Evolutionary conservation across 306 rosid genomes (phyloP), one percentile per base, ranked within the genome.

Genomic region (Castanea crenata): DNA sequence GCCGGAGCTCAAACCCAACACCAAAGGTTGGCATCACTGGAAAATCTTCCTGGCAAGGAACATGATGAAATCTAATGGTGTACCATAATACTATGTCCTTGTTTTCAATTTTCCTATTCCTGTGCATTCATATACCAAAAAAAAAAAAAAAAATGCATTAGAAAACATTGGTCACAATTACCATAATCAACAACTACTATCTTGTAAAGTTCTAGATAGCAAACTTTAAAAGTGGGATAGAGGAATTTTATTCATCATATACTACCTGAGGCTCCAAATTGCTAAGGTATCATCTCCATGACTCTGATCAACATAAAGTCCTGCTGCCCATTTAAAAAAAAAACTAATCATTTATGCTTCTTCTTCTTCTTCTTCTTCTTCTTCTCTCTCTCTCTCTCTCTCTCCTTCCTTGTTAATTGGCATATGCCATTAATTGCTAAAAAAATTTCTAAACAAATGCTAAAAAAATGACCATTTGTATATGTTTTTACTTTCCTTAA

Each of bases 51-150:
- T 88, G 94, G 55, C 78, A 69, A 20, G 94, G 94, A 15, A 85
- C 88, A 79, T 92, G 97, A 69, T 90, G 94, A 69, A 92, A 81
- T 41, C 94, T 91, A 34, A 87, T 69, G 12, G 91, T 89, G 73
- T 84, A 85, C 97, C 92, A 92, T 81, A 90, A 0, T 62, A 87
- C 90, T 21, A 87, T 77, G 27, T 85, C 90, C 80, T 82, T 78
- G 80, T 87, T 85, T 84, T 68, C 86, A 70, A 84, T 87, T 1
- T 57, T 6, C 57, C 88, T 85, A 5, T 87, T 75, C 85, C 90
- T 87, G 86, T 80, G 65, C 57, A 23, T 29, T 21, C 3, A 38
- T 61, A 41, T 20, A 3, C 20, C 34, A 1, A 19, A 0, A 32
- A 29, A n/a, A n/a, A n/a, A n/a, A n/a, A n/a, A 29, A 19, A 64